These are phyloP conservation scores for Lenwebbia sp. DNA, from an alignment of 345 rosid genomes.

Conservation along the genomic window DNA sequence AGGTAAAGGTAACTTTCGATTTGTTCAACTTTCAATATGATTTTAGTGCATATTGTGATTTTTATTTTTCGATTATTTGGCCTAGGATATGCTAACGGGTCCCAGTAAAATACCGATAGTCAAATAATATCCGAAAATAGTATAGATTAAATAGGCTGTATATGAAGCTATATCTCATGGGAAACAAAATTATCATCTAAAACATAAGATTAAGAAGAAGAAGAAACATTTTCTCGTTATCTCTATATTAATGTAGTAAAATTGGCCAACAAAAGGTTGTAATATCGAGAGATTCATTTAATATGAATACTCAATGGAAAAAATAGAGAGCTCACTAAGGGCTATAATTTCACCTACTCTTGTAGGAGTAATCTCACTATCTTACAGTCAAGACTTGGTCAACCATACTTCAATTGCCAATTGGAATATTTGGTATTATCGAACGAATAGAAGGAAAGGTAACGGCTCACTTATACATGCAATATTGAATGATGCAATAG, in stretches of 20 bases:
- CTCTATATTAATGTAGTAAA: neutral
- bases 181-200: neutral
- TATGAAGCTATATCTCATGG: neutral
- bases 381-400: neutral
- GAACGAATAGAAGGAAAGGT: neutral
- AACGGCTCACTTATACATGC: neutral
- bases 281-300: neutral
- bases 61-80: neutral
- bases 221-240: neutral
- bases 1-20: neutral
- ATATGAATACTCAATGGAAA: neutral
- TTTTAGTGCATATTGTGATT: neutral
- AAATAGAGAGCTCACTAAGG: neutral
- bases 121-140: neutral
- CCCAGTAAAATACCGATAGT: neutral
- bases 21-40: neutral
- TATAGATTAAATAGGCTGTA: neutral
- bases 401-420: neutral
- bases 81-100: neutral
- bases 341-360: neutral
- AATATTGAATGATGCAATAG: neutral
- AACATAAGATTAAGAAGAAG: neutral
- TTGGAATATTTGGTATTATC: neutral
- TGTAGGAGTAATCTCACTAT: neutral
- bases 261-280: neutral